phyloP scores from a whole-genome alignment of 441 rosid species.

The Arabidopsis lyrata region DNA sequence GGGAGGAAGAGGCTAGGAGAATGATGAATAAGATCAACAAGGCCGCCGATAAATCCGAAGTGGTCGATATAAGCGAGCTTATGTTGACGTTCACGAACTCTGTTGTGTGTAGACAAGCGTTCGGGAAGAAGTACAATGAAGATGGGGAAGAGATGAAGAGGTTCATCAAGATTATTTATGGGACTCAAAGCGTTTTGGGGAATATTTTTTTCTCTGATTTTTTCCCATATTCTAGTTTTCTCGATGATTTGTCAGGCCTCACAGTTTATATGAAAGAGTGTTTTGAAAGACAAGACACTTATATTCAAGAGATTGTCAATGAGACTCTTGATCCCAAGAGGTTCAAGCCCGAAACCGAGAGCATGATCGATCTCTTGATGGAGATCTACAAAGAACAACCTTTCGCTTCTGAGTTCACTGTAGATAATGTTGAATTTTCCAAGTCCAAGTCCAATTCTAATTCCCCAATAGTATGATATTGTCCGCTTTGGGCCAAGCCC shows the following conservation, averaged over 20 bases:
- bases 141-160: constrained; percentile 44
- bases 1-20: constrained; percentile 55
- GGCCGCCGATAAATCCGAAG: constrained; percentile 25
- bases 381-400: constrained; percentile 37
- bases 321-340: constrained; percentile 40
- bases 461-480: no score
- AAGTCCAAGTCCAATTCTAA: no score
- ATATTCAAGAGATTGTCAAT: constrained; percentile 37
- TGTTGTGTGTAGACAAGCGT: constrained; percentile 47
- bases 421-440: constrained; percentile 46
- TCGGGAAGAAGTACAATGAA: constrained; percentile 45
- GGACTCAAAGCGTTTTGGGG: constrained; percentile 44
- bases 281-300: constrained; percentile 40
- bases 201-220: constrained; percentile 37
- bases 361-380: constrained; percentile 46
- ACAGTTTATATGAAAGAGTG: constrained; percentile 41
- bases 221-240: constrained; percentile 20
- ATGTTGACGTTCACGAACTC: constrained; percentile 44
- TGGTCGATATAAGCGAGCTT: constrained; percentile 41
- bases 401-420: constrained; percentile 38
- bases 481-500: no score
- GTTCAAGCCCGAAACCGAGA: constrained; percentile 45
- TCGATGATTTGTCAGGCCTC: constrained; percentile 41
- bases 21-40: constrained; percentile 44
- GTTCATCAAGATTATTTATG: constrained; percentile 42